A percentile compares a stretch with the other conserved stretches of the same genome.
Evolutionary conservation across 495 filamentous ascomycete genomes (phyloP).

Genomic region (Lasiosphaeria ovina): DNA sequence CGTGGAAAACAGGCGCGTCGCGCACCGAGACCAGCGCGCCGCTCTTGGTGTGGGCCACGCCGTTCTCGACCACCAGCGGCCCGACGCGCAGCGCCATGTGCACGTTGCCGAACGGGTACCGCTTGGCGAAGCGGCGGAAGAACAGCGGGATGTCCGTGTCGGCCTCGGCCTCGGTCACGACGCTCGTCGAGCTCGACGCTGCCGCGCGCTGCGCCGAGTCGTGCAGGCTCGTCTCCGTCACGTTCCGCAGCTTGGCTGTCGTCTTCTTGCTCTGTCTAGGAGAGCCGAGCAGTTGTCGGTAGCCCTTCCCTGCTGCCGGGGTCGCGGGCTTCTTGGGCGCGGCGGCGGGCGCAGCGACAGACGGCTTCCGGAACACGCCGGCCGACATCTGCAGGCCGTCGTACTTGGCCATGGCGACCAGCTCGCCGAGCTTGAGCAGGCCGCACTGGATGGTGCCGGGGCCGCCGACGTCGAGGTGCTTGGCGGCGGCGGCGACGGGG

Average conservation of each 20-base stretch:
- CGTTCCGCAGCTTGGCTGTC: background rate
- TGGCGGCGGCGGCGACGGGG: background rate
- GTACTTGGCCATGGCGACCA: slow-evolving; percentile 6
- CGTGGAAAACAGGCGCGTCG: slow-evolving; percentile 22
- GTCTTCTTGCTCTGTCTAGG: background rate
- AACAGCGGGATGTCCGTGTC: slow-evolving; percentile 37
- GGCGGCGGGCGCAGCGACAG: too few species aligned
- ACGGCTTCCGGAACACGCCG: background rate
- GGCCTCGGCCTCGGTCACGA: background rate
- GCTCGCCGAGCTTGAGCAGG: background rate
- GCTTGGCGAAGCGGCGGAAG: slow-evolving; percentile 27
- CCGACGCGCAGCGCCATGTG: slow-evolving; percentile 45
- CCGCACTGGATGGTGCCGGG: background rate
- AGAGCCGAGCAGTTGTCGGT: background rate
- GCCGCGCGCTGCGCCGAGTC: background rate
- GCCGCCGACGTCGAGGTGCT: background rate
- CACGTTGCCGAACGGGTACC: slow-evolving; percentile 38
- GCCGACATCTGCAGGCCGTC: background rate
- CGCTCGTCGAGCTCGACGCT: background rate
- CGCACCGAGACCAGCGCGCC: slow-evolving; percentile 33
- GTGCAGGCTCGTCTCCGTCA: background rate
- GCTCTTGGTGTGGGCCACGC: slow-evolving; percentile 29
- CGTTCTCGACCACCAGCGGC: slow-evolving; percentile 44
- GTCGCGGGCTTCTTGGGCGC: too few species aligned
- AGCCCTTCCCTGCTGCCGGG: background rate